Conservation (phyloP, 768 basidiomycete species). For the Rhodotorula diobovata region DNA sequence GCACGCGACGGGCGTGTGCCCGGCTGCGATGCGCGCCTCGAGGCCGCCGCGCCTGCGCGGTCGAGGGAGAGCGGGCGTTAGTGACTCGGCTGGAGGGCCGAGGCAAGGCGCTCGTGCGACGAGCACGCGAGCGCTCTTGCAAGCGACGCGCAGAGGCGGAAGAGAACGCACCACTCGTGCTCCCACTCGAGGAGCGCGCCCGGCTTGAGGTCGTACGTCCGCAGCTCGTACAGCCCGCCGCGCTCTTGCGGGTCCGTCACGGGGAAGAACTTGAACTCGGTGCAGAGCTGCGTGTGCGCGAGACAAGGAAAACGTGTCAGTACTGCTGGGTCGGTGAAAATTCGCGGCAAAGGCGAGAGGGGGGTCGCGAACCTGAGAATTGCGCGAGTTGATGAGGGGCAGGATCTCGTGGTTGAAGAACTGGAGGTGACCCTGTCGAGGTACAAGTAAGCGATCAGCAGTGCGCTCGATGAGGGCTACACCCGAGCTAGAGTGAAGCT, state of each 20-base stretch:
- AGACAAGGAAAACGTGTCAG: no score
- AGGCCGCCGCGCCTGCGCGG: conserved; percentile 75
- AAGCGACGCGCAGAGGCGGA: no score
- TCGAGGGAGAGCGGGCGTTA: no score
- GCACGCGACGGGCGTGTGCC: conserved; percentile 72
- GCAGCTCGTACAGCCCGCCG: conserved; percentile 89
- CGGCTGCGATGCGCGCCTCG: conserved; percentile 81
- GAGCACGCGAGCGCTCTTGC: no score
- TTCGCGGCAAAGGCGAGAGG: no score
- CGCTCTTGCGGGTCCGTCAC: conserved; percentile 72
- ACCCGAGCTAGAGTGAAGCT: no score
- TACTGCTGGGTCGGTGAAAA: no score
- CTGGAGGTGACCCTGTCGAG: conserved; percentile 56
- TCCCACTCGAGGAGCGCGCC: conserved; percentile 95
- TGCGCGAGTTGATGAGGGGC: conserved; percentile 67
- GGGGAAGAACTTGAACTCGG: conserved; percentile 94
- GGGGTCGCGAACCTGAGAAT: conserved; percentile 55
- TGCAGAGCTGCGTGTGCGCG: conserved; percentile 47
- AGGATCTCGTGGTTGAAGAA: conserved; percentile 66
- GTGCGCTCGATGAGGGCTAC: no score
- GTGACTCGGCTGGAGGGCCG: no score
- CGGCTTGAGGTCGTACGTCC: conserved; percentile 74
- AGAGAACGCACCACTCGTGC: conserved; percentile 63
- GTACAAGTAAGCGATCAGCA: conserved; percentile 1
- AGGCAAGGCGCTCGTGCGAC: no score